Evolutionary conservation across 2,329 filamentous ascomycete species (phyloP).

Genomic region (Aspergillus spinulosporus): DNA sequence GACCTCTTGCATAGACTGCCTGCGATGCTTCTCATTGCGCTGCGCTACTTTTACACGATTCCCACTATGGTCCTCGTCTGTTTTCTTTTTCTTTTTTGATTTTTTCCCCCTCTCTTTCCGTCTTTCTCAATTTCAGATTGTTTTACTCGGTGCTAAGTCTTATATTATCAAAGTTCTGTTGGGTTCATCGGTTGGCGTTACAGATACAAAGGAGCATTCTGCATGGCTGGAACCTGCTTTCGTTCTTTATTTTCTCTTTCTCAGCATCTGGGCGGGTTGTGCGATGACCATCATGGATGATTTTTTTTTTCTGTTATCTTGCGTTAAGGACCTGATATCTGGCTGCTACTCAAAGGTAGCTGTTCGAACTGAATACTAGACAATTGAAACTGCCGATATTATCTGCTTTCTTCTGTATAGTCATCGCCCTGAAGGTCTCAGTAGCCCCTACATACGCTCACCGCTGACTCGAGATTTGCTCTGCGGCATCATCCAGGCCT

Average conservation of each 20-base stretch:
- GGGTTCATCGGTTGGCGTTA: conserved; percentile 19
- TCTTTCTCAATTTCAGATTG: no score
- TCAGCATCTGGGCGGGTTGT: neutral
- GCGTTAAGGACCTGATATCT: neutral
- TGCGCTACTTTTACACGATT: neutral
- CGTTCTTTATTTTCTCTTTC: neutral
- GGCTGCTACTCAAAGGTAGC: neutral
- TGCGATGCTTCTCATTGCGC: neutral
- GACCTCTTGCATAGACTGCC: conserved; percentile 1
- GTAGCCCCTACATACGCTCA: neutral
- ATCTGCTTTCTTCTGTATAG: neutral
- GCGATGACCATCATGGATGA: neutral
- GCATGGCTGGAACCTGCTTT: conserved; percentile 20
- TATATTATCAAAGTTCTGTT: neutral
- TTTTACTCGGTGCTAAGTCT: neutral
- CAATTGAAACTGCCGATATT: neutral
- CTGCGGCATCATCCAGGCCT: no score
- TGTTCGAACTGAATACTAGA: neutral
- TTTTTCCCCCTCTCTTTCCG: no score
- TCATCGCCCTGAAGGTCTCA: neutral
- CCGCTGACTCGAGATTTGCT: no score
- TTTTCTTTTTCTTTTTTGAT: no score
- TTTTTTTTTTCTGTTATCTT: neutral
- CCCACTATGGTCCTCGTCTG: neutral
- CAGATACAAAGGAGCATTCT: conserved; percentile 24